Base-by-base conservation (phyloP, 1,284 basidiomycete species). In the Polyporus tsugae region DNA sequence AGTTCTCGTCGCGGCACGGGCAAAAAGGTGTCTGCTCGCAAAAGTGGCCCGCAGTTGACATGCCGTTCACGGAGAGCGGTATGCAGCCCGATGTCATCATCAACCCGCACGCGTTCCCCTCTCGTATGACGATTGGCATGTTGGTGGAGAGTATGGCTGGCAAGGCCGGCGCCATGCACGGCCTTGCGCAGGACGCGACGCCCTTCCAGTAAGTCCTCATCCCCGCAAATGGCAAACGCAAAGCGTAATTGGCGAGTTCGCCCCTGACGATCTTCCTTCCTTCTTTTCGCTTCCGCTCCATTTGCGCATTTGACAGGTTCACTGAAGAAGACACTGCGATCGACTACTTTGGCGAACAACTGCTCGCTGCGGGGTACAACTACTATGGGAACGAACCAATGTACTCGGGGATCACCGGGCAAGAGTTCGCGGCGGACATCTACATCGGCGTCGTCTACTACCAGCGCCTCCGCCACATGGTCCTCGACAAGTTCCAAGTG, bases 101-200 rank as follows among this genome's bases (percentile, higher is more conserved):
- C 85, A 99, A 99, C 82, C 98, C 98, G 41, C 98, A 99, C 80
- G 98, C 98, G 25, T 99, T 99, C 87, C 98, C 98, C 1, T 95
- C 93, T 84, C 95, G 98, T 75, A 99, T 99, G 98, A 99, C 98
- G 7, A 99, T 99, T 76, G 98, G 98, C 68, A 99, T 99, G 98
- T 91, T 99, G 78, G 96, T 99, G 71, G 98, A 99, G 86, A 97
- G 95, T 81, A 93, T 99, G 89, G 98, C 98, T 1, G 98, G 97
- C 52, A 99, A 99, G 81, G 94, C 97, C 1, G 98, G 98, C 69
- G 95, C 97, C 2, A 95, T 99, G 93, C 98, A 99, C 77, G 98
- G 98, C 55, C 86, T 99, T 46, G 95, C 97, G 5, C 98, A 99
- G 80, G 98, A 99, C 82, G 97, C 95, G 17, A 99, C 98, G 33